Base-by-base conservation (phyloP, 192 early-diverging fungal genomes). In the Coemansia sp. region DNA sequence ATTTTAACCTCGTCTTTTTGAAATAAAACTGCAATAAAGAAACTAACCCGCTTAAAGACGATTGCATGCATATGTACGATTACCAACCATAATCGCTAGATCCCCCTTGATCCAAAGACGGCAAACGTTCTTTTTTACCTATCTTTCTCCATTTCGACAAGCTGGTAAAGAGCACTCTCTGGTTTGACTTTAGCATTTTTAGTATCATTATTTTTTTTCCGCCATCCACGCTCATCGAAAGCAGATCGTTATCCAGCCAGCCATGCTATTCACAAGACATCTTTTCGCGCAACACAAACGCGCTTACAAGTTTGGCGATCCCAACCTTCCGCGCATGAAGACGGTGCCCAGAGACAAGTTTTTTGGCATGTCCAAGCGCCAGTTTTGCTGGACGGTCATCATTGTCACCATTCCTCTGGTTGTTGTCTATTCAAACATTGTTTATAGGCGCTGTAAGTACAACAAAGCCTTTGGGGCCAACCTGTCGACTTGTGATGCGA, bases 391-490 rank as follows among this genome's bases (percentile, higher is more conserved):
- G 78, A 74, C 72, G 2, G 78, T 80, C 34, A 80, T 80, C 48
- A 80, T 80, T 16, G 72, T 80, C 8, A 80, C 78, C 2, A 64
- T 80, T 42, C 78, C 78, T 6, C 32, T 80, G 11, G 50, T 80
- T 10, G 68, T 64, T 18, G 66, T 74, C 2, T 74, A 56, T 49
- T 67, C 72, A 3, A 71, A 64, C 25, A 74, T 80, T 14, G 53
- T 80, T 2, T 80, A 74, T 47, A 80, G 55, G 59, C 78, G 78
- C n/a, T 53, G 71, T 72, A 67, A 67, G 71, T 72, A n/a, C n/a
- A 8, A 42, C 11, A 16, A 16, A 42, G 5, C 39, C n/a, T n/a
- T n/a, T n/a, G n/a, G n/a, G n/a, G n/a, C n/a, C n/a, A n/a, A n/a
- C n/a, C n/a, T n/a, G n/a, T n/a, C n/a, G n/a, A n/a, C n/a, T n/a